Percentiles rank a stretch among this genome's conserved stretches.
These are phyloP conservation scores for Fusarium pseudoanthophilum DNA, from an alignment of 2,329 filamentous ascomycete species.

Conservation along the genomic window DNA sequence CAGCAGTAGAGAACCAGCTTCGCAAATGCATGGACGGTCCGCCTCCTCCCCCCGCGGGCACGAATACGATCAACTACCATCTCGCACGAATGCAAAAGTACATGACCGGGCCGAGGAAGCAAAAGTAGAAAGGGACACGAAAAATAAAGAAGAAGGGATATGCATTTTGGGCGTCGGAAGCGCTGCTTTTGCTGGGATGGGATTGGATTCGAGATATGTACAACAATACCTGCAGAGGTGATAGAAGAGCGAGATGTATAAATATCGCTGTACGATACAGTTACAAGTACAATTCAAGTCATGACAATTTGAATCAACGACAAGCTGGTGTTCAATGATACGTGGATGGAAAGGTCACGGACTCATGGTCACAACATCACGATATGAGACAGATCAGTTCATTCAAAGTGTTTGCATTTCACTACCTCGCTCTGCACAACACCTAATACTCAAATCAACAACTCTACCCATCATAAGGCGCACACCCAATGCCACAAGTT, in stretches of 20 bases:
- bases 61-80: constrained; percentile 93
- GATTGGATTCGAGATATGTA: constrained; percentile 23
- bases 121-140: constrained; percentile 39
- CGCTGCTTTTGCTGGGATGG: constrained; percentile 36
- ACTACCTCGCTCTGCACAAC: constrained; percentile 38
- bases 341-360: neutral
- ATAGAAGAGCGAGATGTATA: constrained; percentile 34
- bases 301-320: constrained; percentile 21
- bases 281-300: constrained; percentile 23
- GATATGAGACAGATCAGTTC: neutral
- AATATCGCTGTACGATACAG: constrained; percentile 45
- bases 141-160: neutral
- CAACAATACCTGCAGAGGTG: constrained; percentile 30
- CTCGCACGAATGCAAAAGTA: constrained; percentile 79
- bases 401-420: constrained; percentile 44
- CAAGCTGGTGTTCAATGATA: fast-evolving
- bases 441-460: constrained; percentile 18
- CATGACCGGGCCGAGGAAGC: constrained; percentile 64
- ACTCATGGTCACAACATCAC: neutral
- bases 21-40: constrained; percentile 83
- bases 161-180: constrained; percentile 40
- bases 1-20: constrained; percentile 68
- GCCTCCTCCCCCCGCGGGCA: constrained; percentile 58
- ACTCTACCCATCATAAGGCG: constrained; percentile 38
- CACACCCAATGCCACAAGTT: constrained; percentile 26